These are phyloP conservation scores for Orbilia ellipsospora DNA, from an alignment of 2,329 filamentous ascomycete genomes.

Conservation along the genomic window DNA sequence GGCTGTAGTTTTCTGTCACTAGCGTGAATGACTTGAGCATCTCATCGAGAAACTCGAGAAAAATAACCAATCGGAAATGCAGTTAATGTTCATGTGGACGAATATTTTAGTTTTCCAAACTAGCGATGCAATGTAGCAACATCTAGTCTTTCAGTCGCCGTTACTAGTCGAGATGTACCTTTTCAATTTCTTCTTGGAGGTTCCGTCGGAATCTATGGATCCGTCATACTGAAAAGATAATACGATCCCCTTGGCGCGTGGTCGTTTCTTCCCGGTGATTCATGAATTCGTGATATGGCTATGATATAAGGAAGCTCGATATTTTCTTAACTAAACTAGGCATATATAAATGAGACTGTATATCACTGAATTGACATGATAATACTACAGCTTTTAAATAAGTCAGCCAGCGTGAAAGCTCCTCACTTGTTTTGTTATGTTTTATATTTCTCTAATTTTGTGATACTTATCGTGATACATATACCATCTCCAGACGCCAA, in stretches of 20 bases:
- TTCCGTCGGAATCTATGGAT: slow-evolving; percentile 7
- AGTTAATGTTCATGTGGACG: slow-evolving; percentile 40
- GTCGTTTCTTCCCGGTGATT: background rate
- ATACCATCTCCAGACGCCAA: too few relatives aligned
- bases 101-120: background rate
- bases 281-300: too few relatives aligned
- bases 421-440: too few relatives aligned
- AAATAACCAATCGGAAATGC: slow-evolving; percentile 24
- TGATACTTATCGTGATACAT: too few relatives aligned
- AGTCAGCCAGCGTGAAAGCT: too few relatives aligned
- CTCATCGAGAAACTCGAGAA: slow-evolving; percentile 5
- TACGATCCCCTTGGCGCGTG: too few relatives aligned
- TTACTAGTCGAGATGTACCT: too few relatives aligned
- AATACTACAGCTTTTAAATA: background rate
- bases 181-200: background rate
- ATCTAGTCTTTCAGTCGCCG: too few relatives aligned
- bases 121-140: too few relatives aligned
- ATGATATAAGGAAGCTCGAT: background rate
- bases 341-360: background rate
- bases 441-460: too few relatives aligned
- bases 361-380: background rate
- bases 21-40: slow-evolving; percentile 11
- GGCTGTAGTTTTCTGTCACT: slow-evolving; percentile 8
- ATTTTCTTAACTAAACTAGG: background rate
- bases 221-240: background rate